These are phyloP conservation scores for Collybia mongolica DNA, from an alignment of 768 basidiomycete genomes.

Conservation along the genomic window DNA sequence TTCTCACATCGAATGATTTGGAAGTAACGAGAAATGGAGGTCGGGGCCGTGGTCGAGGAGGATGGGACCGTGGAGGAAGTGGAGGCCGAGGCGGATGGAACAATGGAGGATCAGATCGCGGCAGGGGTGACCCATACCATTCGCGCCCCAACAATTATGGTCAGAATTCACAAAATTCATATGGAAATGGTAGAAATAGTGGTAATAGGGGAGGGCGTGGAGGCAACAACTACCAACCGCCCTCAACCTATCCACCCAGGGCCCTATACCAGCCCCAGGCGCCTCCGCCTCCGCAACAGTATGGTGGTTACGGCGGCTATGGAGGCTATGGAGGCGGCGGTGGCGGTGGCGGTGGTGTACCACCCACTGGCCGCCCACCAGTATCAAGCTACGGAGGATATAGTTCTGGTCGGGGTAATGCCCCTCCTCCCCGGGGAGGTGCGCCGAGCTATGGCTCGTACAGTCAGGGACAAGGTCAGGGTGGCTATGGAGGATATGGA, in stretches of 20 bases:
- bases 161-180: slow-evolving; percentile 17
- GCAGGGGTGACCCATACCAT: slow-evolving; percentile 47
- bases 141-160: slow-evolving; percentile 38
- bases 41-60: slow-evolving; percentile 48
- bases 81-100: slow-evolving; percentile 34
- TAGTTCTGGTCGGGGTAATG: slow-evolving; percentile 29
- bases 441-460: background rate
- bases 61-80: slow-evolving; percentile 35
- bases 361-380: slow-evolving; percentile 22
- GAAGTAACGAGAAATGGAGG: slow-evolving; percentile 64
- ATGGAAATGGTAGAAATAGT: slow-evolving; percentile 27
- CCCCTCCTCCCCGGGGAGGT: slow-evolving; percentile 8
- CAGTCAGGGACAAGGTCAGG: background rate
- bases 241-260: slow-evolving; percentile 28
- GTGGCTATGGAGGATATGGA: slow-evolving; percentile 19
- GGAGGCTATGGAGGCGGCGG: slow-evolving; percentile 25
- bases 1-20: slow-evolving; percentile 68
- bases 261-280: slow-evolving; percentile 24
- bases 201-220: slow-evolving; percentile 28
- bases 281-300: slow-evolving; percentile 23
- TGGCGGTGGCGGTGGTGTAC: slow-evolving; percentile 21
- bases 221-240: slow-evolving; percentile 30
- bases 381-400: slow-evolving; percentile 12
- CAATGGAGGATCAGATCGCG: slow-evolving; percentile 29
- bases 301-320: slow-evolving; percentile 32